Conservation (phyloP, 371 early-diverging fungal species). For the Mucor irregularis region DNA sequence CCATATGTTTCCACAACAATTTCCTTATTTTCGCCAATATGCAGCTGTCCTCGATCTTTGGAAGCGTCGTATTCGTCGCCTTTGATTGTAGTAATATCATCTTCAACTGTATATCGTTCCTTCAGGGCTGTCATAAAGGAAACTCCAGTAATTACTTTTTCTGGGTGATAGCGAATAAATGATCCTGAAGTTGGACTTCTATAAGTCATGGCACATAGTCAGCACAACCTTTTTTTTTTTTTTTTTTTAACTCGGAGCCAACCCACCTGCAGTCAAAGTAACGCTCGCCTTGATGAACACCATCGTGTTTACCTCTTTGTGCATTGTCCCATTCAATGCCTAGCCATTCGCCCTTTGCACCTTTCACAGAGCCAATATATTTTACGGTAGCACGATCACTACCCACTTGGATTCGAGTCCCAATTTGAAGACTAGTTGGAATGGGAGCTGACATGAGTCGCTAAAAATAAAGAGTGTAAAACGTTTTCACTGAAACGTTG, state of each 20-base stretch:
- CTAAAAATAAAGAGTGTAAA: neutral
- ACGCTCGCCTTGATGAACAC: conserved; percentile 56
- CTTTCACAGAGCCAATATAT: conserved; percentile 63
- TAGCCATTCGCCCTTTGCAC: conserved; percentile 73
- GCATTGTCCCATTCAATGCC: conserved; percentile 90
- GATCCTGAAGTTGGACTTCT: conserved; percentile 62
- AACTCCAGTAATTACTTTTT: conserved; percentile 54
- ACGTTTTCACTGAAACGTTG: too few relatives aligned
- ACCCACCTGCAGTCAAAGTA: conserved; percentile 74
- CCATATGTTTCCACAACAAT: conserved; percentile 79
- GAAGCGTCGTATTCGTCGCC: conserved; percentile 23
- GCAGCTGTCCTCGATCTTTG: conserved; percentile 35
- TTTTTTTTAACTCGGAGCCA: neutral
- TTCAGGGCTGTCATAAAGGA: conserved; percentile 56
- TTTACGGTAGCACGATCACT: conserved; percentile 63
- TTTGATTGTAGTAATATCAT: conserved; percentile 4
- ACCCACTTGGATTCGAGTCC: conserved; percentile 44
- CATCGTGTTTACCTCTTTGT: conserved; percentile 82
- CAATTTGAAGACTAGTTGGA: conserved; percentile 17
- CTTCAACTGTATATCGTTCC: conserved; percentile 53
- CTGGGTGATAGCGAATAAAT: conserved; percentile 66
- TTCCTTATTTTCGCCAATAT: conserved; percentile 51
- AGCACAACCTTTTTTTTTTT: neutral
- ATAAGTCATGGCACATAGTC: neutral
- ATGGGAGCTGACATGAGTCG: neutral